phyloP scores from a whole-genome alignment of 1,284 basidiomycete genomes.

The Tilletia caries region DNA sequence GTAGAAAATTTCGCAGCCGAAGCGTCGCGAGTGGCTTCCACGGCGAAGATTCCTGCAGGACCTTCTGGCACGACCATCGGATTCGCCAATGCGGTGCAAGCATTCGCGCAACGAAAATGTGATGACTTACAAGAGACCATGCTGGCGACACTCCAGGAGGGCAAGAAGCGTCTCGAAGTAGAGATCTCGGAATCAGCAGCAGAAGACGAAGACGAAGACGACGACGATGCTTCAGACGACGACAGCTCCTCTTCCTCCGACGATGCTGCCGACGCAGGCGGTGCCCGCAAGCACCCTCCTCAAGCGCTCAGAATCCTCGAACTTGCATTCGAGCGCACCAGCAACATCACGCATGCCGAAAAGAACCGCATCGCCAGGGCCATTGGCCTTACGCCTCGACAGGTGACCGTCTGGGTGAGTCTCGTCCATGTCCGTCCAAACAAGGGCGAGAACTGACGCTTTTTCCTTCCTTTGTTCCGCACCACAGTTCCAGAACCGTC shows the following conservation, averaged over 20 bases:
- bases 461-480: neutral
- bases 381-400: slow-evolving; percentile 45
- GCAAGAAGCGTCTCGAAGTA: slow-evolving; percentile 11
- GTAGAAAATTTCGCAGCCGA: neutral
- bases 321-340: slow-evolving; percentile 40
- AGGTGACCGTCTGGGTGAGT: slow-evolving; percentile 53
- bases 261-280: neutral
- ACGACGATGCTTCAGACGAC: neutral
- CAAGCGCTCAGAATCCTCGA: slow-evolving; percentile 40
- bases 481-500: slow-evolving; percentile 38
- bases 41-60: neutral
- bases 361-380: slow-evolving; percentile 42
- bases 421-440: neutral
- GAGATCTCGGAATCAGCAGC: slow-evolving; percentile 9
- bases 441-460: neutral
- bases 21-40: neutral
- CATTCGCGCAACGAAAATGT: neutral
- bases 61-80: too few relatives aligned
- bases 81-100: neutral
- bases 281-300: slow-evolving; percentile 26
- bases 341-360: slow-evolving; percentile 49
- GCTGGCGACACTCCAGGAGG: neutral
- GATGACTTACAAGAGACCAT: neutral
- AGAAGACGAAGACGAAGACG: neutral
- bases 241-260: neutral